A percentile compares a stretch with the other conserved stretches of the same genome.
These are phyloP conservation scores for Penicillium maclennaniae DNA, from an alignment of 495 filamentous ascomycete species.

Conservation along the genomic window DNA sequence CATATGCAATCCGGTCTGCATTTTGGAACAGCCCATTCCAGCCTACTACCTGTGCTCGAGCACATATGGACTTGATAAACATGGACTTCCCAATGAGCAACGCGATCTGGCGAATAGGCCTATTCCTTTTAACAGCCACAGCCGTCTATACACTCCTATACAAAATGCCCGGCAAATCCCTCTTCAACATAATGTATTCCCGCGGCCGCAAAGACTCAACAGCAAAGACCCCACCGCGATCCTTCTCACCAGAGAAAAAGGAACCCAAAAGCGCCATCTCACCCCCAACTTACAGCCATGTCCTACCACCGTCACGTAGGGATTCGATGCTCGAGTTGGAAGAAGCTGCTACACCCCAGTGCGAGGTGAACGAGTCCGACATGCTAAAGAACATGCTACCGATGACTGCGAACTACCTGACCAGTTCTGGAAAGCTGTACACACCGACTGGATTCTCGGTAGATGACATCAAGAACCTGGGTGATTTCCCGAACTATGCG, in stretches of 20 bases:
- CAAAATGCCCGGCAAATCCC: slow-evolving; percentile 5
- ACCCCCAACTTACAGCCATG: slow-evolving; percentile 40
- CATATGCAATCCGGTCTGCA: not conserved
- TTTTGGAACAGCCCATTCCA: not conserved
- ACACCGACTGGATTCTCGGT: slow-evolving; percentile 61
- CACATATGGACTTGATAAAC: slow-evolving; percentile 2
- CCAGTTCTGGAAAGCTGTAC: slow-evolving; percentile 37
- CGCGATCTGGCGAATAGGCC: slow-evolving; percentile 25
- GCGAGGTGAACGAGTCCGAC: slow-evolving; percentile 30
- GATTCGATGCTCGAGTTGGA: slow-evolving; percentile 39
- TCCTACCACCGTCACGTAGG: slow-evolving; percentile 56
- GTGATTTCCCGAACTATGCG: slow-evolving; percentile 82
- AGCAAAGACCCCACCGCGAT: slow-evolving; percentile 54
- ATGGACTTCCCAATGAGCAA: slow-evolving; percentile 12
- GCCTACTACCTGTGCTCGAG: slow-evolving; percentile 2
- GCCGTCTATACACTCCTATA: slow-evolving; percentile 19
- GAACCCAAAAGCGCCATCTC: slow-evolving; percentile 21
- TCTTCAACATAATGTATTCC: slow-evolving; percentile 16
- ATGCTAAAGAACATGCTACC: slow-evolving; percentile 36
- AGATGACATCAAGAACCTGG: slow-evolving; percentile 67
- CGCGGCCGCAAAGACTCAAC: slow-evolving; percentile 34
- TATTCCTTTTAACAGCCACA: slow-evolving; percentile 21
- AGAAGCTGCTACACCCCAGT: slow-evolving; percentile 16
- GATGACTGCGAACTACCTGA: slow-evolving; percentile 41
- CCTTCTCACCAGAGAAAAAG: slow-evolving; percentile 52